Evolutionary conservation across 306 rosid species (phyloP), one percentile per base, ranked within the genome.

Genomic region (Leucaena leucocephala): DNA sequence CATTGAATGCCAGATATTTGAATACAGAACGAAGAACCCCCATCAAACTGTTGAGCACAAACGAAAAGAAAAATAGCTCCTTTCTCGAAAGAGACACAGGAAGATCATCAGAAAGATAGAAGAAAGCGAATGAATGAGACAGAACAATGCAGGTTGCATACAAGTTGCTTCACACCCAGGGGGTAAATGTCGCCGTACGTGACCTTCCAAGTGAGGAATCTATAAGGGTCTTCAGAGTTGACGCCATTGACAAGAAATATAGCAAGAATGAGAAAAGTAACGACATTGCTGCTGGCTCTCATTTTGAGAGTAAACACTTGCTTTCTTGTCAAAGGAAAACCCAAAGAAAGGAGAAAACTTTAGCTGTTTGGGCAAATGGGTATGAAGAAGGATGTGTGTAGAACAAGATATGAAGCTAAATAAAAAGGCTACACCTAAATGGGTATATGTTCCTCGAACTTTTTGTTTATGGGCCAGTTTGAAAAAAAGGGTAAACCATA

Each of bases 101-200:
- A 52, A 17, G 59, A 16, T 52, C 59, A 1, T 49, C 21, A 17
- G 1, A 65, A 65, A 8, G 16, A 3, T 4, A 9, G 16, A 21
- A 39, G 72, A 67, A n/a, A 8, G 35, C 2, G 6, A 22, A 58
- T 66, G 19, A 67, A 43, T 19, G 34, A 62, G 14, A 17, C 61
- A 55, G 12, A 19, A 19, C 61, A 55, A 55, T 55, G 59, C 59
- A 54, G 22, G 10, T 16, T 50, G 5, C 57, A 27, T 27, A 27
- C 27, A 27, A 86, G 91, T 77, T 92, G 98, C 82, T 92, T 92
- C 68, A 88, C 88, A 69, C 97, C 98, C 64, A 92, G 97, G 35
- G 97, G 98, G 71, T 91, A 92, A 71, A 92, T 92, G 74, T 92
- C 90, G 27, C 97, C 98, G 9, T 91, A 88, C 49, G 98, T 92